Base-by-base conservation (phyloP, 202 grass and related monocot species). In the Hordeum pubiflorum region DNA sequence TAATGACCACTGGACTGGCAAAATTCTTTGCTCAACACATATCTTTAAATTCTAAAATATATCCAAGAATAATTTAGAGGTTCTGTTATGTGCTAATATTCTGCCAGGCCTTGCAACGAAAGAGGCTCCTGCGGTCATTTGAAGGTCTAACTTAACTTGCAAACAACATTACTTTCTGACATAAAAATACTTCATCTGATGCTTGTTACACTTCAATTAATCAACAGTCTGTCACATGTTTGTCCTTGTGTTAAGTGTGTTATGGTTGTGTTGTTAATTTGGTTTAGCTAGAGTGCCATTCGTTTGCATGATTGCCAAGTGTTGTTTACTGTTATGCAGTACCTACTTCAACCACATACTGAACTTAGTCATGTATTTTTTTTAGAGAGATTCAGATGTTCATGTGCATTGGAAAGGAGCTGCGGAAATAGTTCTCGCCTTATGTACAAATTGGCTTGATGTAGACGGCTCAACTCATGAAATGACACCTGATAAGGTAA, bases 371-470 rank as follows among this genome's bases (percentile, higher is more conserved):
- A 52, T 60, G 32, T 76, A 24, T 44, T 73, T 69, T 69, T 82
- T 86, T 41, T 77, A 98, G 95, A 72, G 62, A 72, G 96, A 78
- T 81, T 93, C 89, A n/a, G 65, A 83, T 73, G 79, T 99, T 80
- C 96, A 86, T 86, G 78, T 91, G 31, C 94, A 97, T 37, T 94
- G 94, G 85, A 97, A 97, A 92, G 94, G 94, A 74, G 94, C 91
- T 46, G 89, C 94, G 75, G 94, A 97, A 88, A 92, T 97, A 76
- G 72, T 97, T 87, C 88, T 97, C 58, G 78, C 63, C 21, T 84
- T 93, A 46, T 97, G 94, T 81, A 91, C 80, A 18, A 83, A 73
- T 83, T 99, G 90, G 89, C 73, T 96, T 52, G 81, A 90, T 79
- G 40, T 72, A 58, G 80, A 87, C 76, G 96, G 96, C 59, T 85